Conservation (phyloP, 1,139 yeast species). For the Diutina pseudorugosa region DNA sequence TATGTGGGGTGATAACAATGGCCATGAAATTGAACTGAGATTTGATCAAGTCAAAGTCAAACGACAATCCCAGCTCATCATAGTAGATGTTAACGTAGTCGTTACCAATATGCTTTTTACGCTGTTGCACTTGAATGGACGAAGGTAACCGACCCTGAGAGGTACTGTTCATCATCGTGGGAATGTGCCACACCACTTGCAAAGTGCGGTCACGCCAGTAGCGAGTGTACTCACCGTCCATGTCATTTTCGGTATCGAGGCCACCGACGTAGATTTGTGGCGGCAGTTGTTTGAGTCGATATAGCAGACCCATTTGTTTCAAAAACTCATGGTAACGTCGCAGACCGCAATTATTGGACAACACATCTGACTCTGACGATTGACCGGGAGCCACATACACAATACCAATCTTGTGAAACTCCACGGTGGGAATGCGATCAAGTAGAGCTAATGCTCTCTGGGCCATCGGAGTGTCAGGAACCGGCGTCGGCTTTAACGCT, state of each 20-base stretch:
- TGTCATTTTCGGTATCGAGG: slow-evolving; percentile 52
- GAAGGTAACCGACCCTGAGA: slow-evolving; percentile 18
- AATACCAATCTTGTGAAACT: slow-evolving; percentile 70
- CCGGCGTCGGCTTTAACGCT: slow-evolving; percentile 21
- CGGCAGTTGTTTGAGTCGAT: slow-evolving; percentile 32
- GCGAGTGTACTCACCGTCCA: slow-evolving; percentile 68
- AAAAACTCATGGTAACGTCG: slow-evolving; percentile 47
- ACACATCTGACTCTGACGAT: slow-evolving; percentile 46
- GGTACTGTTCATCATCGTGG: slow-evolving; percentile 51
- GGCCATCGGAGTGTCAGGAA: slow-evolving; percentile 36
- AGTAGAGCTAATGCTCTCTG: slow-evolving; percentile 50
- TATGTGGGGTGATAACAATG: slow-evolving; percentile 64
- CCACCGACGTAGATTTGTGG: slow-evolving; percentile 65
- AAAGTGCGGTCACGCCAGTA: slow-evolving; percentile 63
- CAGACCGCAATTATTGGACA: slow-evolving; percentile 58
- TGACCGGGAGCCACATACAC: slow-evolving; percentile 66
- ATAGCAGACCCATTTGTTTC: slow-evolving; percentile 43
- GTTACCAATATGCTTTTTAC: slow-evolving; percentile 77
- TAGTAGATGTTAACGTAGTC: slow-evolving; percentile 70
- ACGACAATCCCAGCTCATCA: slow-evolving; percentile 57
- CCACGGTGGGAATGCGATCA: slow-evolving; percentile 70
- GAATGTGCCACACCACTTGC: slow-evolving; percentile 67
- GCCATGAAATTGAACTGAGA: slow-evolving; percentile 78
- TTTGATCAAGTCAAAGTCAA: slow-evolving; percentile 58
- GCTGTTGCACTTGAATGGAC: slow-evolving; percentile 8